phyloP scores from a whole-genome alignment of 148 eudicot species.

The Rhododendron ferrugineum region DNA sequence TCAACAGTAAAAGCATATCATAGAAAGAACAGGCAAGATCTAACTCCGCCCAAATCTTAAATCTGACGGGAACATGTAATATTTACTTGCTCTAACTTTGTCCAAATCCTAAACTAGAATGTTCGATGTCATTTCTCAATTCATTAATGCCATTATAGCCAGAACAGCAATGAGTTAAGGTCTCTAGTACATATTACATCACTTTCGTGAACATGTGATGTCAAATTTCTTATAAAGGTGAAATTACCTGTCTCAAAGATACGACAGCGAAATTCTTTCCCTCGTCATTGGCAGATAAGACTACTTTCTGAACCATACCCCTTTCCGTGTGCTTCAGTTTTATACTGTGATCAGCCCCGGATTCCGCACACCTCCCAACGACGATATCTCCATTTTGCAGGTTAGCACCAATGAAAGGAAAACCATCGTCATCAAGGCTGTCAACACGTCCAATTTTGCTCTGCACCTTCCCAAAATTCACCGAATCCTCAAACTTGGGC shows the following conservation, averaged over 20 bases:
- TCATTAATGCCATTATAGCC: not conserved
- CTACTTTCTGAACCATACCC: constrained; percentile 92
- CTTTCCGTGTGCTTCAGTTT: constrained; percentile 89
- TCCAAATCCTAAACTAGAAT: not conserved
- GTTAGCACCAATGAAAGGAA: constrained; percentile 82
- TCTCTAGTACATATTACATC: not conserved
- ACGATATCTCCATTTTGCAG: constrained; percentile 82
- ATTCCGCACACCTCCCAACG: constrained; percentile 69
- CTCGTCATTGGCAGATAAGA: constrained; percentile 86
- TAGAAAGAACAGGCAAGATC: not conserved
- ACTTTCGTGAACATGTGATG: not conserved
- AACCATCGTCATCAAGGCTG: constrained; percentile 94
- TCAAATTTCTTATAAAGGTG: not conserved
- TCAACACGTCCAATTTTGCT: constrained; percentile 83
- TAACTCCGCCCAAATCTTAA: not conserved
- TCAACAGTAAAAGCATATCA: not conserved
- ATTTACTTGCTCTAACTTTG: not conserved
- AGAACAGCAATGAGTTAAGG: not conserved
- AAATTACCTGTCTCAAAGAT: constrained; percentile 82
- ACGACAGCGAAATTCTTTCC: constrained; percentile 92
- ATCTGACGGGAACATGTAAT: not conserved
- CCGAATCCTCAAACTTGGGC: constrained; percentile 43
- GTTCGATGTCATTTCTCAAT: not conserved
- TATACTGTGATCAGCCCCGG: constrained; percentile 81
- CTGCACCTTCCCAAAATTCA: constrained; percentile 72